phyloP scores from a whole-genome alignment of 2,329 filamentous ascomycete species.

The Xylaria sp. region DNA sequence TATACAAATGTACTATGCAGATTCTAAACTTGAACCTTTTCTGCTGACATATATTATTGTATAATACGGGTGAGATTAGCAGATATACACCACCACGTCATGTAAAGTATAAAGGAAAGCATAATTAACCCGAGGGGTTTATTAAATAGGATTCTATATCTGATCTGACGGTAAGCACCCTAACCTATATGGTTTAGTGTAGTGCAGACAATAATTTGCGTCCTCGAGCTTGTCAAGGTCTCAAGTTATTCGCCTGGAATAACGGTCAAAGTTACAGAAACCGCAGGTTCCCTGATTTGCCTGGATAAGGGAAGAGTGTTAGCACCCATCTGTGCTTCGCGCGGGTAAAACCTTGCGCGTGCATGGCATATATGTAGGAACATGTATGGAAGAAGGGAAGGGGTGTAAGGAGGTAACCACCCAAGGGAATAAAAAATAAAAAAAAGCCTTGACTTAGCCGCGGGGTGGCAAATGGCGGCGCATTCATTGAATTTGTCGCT shows the following conservation, averaged over 20 bases:
- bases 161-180: conserved; percentile 5
- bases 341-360: too few species aligned
- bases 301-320: too few species aligned
- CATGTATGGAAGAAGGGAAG: too few species aligned
- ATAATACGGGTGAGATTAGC: neutral
- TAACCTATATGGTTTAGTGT: neutral
- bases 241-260: too few species aligned
- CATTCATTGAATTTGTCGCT: too few species aligned
- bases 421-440: too few species aligned
- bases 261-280: neutral
- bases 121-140: conserved; percentile 11
- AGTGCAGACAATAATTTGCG: neutral
- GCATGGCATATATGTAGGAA: too few species aligned
- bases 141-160: conserved; percentile 7
- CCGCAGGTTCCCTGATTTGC: conserved; percentile 3
- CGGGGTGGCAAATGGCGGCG: too few species aligned
- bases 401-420: too few species aligned
- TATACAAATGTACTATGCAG: conserved; percentile 2
- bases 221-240: neutral
- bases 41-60: conserved; percentile 3
- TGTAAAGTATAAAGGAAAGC: conserved; percentile 13
- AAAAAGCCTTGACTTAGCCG: too few species aligned
- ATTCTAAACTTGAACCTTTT: conserved; percentile 13
- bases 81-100: neutral
- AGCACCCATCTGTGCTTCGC: too few species aligned